Base-by-base conservation (phyloP, 345 rosid genomes). In the Acer campestre region DNA sequence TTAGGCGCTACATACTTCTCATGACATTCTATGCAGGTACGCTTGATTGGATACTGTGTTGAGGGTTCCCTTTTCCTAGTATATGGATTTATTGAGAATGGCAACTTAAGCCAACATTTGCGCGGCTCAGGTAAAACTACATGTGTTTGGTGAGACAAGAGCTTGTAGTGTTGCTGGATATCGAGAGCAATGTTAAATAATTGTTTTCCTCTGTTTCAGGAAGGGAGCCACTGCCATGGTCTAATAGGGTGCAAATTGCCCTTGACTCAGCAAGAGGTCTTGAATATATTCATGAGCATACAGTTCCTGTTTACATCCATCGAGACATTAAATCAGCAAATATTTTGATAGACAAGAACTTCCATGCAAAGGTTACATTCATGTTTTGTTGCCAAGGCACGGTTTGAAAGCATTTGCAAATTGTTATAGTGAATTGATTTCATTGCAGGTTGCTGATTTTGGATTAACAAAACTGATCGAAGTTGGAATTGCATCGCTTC, bases 251-350 rank as follows among this genome's bases (percentile, higher is more conserved):
- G 84, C 97, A 96, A 85, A 94, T 94, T 76, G 99, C 98, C 10
- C 89, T 96, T n/a, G 99, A 96, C 81, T 92, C 99, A 56, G 99
- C 99, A 25, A 88, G 99, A 87, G 99, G 98, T 78, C 97, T 96
- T 69, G 98, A 96, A 76, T 96, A 94, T 77, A 96, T 96, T 76
- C 99, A 96, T 40, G 97, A 96, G 83, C 99, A 96, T 78, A 96
- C 98, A 1, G 97, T 96, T 70, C 98, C 99, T n/a, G 98, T 92
- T 63, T 94, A 96, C 79, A 91, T 96, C 70, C 99, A 96, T 73
- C 93, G 99, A 14, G 98, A 96, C 80, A 96, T 96, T 44, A 96
- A 96, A 87, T 82, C 99, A 23, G 98, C 98, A 46, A 96, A 96
- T 85, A 96, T 94, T 61, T 78, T 96, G 90, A 96, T 96, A 59